A percentile compares a stretch with the other conserved stretches of the same genome.
phyloP scores from a whole-genome alignment of 345 rosid species.

The Crucihimalaya himalaica region DNA sequence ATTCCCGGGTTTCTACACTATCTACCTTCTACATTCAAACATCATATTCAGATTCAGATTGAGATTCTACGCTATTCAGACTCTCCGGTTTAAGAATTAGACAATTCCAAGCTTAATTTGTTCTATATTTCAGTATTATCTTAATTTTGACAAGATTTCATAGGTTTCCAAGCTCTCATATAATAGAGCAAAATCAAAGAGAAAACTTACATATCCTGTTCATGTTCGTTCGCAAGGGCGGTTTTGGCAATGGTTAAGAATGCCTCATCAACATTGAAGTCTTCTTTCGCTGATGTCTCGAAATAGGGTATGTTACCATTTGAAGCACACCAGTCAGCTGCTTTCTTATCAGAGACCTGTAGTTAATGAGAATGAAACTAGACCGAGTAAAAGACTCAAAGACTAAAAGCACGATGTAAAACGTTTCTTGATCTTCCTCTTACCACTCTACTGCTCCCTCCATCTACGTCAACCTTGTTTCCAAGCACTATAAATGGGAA shows the following conservation, averaged over 20 bases:
- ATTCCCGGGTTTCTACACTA: background rate
- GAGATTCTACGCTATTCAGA: background rate
- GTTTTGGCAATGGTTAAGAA: slow-evolving; percentile 67
- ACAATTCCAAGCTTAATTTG: slow-evolving; percentile 1
- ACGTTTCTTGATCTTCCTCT: slow-evolving; percentile 24
- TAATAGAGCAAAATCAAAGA: slow-evolving; percentile 6
- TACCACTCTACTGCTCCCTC: slow-evolving; percentile 98
- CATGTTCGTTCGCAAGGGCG: slow-evolving; percentile 58
- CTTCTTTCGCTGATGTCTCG: slow-evolving; percentile 88
- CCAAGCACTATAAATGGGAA: slow-evolving; percentile 94
- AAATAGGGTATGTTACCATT: slow-evolving; percentile 76
- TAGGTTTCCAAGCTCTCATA: background rate
- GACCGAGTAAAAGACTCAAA: background rate
- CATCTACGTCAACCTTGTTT: slow-evolving; percentile 97
- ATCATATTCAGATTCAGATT: background rate
- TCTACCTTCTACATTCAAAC: background rate
- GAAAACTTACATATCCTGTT: slow-evolving; percentile 60
- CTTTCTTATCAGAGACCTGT: slow-evolving; percentile 79
- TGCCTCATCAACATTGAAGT: slow-evolving; percentile 73
- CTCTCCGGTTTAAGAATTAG: background rate
- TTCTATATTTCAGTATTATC: background rate
- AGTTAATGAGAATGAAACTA: background rate
- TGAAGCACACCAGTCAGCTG: slow-evolving; percentile 76
- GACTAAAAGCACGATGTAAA: background rate
- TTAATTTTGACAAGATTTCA: background rate